These are phyloP conservation scores for Scorias spongiosa DNA, from an alignment of 2,329 filamentous ascomycete genomes.

Conservation along the genomic window DNA sequence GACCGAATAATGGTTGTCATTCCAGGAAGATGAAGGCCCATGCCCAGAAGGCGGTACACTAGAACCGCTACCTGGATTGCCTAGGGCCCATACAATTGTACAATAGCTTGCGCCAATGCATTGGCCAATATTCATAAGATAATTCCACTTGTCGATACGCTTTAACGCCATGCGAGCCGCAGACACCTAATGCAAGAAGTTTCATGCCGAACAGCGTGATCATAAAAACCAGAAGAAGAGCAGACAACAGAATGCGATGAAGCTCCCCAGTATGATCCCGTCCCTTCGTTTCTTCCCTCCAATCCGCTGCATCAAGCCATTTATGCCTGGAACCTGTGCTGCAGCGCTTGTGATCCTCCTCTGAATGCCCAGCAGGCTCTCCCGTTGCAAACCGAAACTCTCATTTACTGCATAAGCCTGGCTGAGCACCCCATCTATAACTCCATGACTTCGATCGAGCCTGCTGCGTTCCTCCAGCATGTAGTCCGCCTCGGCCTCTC, in stretches of 20 bases:
- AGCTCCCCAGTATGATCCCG: slow-evolving; percentile 78
- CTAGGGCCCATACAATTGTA: too few relatives aligned
- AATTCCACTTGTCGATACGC: too few relatives aligned
- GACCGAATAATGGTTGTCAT: neutral
- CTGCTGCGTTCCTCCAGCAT: slow-evolving; percentile 81
- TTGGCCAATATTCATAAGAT: too few relatives aligned
- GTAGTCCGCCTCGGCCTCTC: slow-evolving; percentile 79
- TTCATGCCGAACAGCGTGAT: neutral
- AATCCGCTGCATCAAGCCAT: slow-evolving; percentile 80
- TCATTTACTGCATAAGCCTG: slow-evolving; percentile 97
- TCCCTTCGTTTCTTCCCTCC: slow-evolving; percentile 89
- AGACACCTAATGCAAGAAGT: too few relatives aligned
- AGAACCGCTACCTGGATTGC: too few relatives aligned
- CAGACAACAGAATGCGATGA: slow-evolving; percentile 85
- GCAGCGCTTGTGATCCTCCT: slow-evolving; percentile 78
- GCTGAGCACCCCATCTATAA: slow-evolving; percentile 79
- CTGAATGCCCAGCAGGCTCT: slow-evolving; percentile 79
- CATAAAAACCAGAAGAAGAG: slow-evolving; percentile 61
- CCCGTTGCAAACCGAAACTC: slow-evolving; percentile 71
- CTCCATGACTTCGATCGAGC: slow-evolving; percentile 77
- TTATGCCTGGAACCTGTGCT: slow-evolving; percentile 83
- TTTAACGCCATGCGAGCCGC: too few relatives aligned
- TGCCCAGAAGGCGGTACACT: too few relatives aligned
- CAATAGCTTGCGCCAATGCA: too few relatives aligned
- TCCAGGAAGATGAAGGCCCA: too few relatives aligned